These are phyloP conservation scores for Trichoderma virens DNA, from an alignment of 495 filamentous ascomycete genomes.

Conservation along the genomic window DNA sequence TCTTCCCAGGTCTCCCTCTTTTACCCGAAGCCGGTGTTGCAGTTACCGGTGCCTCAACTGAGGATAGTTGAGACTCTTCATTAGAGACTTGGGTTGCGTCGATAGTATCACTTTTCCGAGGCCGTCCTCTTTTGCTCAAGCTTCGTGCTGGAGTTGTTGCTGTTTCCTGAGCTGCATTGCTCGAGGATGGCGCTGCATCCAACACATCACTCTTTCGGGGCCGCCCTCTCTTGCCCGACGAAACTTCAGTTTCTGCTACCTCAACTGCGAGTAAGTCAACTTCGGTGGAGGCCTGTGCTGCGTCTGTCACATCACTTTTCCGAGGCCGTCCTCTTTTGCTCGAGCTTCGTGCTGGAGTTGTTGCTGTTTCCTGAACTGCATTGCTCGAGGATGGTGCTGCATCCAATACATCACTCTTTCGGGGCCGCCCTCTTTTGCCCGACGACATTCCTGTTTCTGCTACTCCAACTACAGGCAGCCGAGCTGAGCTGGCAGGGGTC, in stretches of 20 bases:
- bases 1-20: neutral
- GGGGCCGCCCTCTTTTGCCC: no score
- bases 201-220: neutral
- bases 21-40: neutral
- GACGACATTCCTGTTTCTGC: neutral
- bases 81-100: no score
- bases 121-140: neutral
- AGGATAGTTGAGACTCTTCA: no score
- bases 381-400: no score
- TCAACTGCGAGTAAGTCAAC: no score
- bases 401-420: neutral
- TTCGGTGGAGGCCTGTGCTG: no score
- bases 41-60: neutral
- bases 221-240: no score
- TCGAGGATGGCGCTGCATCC: no score
- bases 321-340: neutral
- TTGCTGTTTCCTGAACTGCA: no score
- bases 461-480: neutral
- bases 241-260: neutral
- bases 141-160: no score
- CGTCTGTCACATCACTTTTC: neutral
- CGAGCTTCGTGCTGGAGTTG: neutral
- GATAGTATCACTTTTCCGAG: no score
- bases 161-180: no score
- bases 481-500: neutral